phyloP scores from a whole-genome alignment of 495 filamentous ascomycete genomes.

The Trichoderma parareesei region DNA sequence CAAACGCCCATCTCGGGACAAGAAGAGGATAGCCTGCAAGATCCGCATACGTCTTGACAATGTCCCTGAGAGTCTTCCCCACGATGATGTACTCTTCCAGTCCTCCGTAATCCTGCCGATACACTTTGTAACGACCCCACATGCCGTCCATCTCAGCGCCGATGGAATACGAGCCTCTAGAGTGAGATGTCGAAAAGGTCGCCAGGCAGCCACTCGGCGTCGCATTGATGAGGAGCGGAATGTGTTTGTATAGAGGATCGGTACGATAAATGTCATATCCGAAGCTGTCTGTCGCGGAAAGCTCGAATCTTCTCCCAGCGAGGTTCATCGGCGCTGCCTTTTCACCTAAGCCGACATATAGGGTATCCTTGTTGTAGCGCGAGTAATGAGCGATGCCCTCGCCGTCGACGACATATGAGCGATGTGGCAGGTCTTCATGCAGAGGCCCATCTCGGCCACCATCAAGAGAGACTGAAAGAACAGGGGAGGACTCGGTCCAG shows the following conservation, averaged over 20 bases:
- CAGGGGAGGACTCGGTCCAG: slow-evolving; percentile 42
- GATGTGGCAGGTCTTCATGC: slow-evolving; percentile 49
- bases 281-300: slow-evolving; percentile 61
- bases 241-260: slow-evolving; percentile 67
- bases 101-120: slow-evolving; percentile 61
- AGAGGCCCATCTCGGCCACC: slow-evolving; percentile 37
- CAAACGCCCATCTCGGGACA: slow-evolving; percentile 60
- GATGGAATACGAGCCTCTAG: slow-evolving; percentile 52
- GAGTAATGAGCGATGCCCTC: slow-evolving; percentile 54
- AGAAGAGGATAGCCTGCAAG: slow-evolving; percentile 56
- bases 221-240: slow-evolving; percentile 58
- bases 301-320: slow-evolving; percentile 53
- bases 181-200: slow-evolving; percentile 58
- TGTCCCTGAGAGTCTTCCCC: slow-evolving; percentile 53
- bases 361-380: slow-evolving; percentile 44
- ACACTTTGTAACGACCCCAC: slow-evolving; percentile 63
- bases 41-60: slow-evolving; percentile 56
- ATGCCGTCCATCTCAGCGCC: slow-evolving; percentile 65
- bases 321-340: slow-evolving; percentile 65
- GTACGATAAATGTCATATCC: slow-evolving; percentile 62
- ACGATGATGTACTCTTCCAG: slow-evolving; percentile 63
- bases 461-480: slow-evolving; percentile 47
- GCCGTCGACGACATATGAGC: slow-evolving; percentile 54
- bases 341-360: slow-evolving; percentile 62
- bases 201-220: slow-evolving; percentile 52